Conservation (phyloP, 73 alveolate genomes). For the Stentor roeselii region DNA sequence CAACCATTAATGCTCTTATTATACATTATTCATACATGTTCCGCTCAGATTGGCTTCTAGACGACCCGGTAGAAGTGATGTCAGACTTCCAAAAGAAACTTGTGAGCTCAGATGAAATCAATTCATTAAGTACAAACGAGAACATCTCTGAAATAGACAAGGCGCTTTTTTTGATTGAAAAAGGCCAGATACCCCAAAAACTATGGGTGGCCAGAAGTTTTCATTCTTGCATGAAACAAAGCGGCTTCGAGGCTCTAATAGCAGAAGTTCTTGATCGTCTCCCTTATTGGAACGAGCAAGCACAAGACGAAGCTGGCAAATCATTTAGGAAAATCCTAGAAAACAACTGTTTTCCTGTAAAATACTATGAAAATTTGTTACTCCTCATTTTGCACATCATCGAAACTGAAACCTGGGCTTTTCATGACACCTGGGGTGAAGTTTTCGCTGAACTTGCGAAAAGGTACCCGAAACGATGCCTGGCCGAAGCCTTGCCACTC, state of each 20-base stretch:
- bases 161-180: slow-evolving; percentile 6
- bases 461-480: neutral
- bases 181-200: slow-evolving; percentile 16
- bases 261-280: neutral
- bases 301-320: slow-evolving; percentile 25
- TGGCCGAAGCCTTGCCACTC: neutral
- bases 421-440: slow-evolving; percentile 9
- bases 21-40: neutral
- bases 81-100: neutral
- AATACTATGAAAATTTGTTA: neutral
- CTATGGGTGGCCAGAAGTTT: slow-evolving; percentile 17
- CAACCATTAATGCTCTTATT: no score
- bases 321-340: neutral
- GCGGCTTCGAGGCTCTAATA: neutral
- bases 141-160: slow-evolving; percentile 1
- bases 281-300: slow-evolving; percentile 23
- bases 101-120: neutral
- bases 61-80: slow-evolving; percentile 17
- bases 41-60: slow-evolving; percentile 12
- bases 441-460: slow-evolving; percentile 5
- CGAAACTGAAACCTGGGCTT: neutral
- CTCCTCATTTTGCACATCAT: neutral
- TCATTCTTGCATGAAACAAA: neutral
- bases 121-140: neutral
- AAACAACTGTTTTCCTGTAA: neutral